Base-by-base conservation (phyloP, 129 eudicot genomes). In the Arctium lappa region DNA sequence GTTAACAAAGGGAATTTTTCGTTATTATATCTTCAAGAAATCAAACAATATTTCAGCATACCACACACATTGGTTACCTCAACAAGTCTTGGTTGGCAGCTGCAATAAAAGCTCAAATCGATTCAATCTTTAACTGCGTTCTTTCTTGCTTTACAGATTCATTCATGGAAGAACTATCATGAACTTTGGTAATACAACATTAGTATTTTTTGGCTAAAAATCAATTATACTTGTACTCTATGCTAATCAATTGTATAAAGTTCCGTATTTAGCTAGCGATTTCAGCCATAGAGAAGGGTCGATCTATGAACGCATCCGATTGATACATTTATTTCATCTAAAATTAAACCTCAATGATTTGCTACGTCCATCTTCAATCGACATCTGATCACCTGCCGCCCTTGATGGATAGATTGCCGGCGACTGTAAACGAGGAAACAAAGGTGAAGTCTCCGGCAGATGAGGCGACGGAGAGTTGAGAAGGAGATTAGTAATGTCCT, bases 271-370 rank as follows among this genome's bases (percentile, higher is more conserved):
- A n/a, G n/a, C 40, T 38, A 38, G 40, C 40, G 3, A 38, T 38
- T 38, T 38, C 40, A 38, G 40, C 40, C 40, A 38, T 38, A 50
- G 15, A 13, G 6, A 50, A 50, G 13, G 62, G 12, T 0, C 16
- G 62, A 50, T 13, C 62, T 2, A 50, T 50, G 16, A 42, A 42
- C 48, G 9, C 48, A 53, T 53, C 8, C 11, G 1, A n/a, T n/a
- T n/a, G n/a, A 53, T 16, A 53, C 27, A 16, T 15, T n/a, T n/a
- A n/a, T n/a, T 53, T 63, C 69, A 75, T 75, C 80, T 74, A 66
- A 65, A 82, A 31, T 63, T 60, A 73, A 53, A 81, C 56, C 79
- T 81, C 78, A 72, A 73, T n/a, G 79, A 73, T 39, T 15, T 81
- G 73, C 73, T 13, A 1, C 79, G 60, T 27, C 39, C 73, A 6